These are phyloP conservation scores for Fallopia convolvulus DNA, from an alignment of 148 eudicot genomes.

Conservation along the genomic window DNA sequence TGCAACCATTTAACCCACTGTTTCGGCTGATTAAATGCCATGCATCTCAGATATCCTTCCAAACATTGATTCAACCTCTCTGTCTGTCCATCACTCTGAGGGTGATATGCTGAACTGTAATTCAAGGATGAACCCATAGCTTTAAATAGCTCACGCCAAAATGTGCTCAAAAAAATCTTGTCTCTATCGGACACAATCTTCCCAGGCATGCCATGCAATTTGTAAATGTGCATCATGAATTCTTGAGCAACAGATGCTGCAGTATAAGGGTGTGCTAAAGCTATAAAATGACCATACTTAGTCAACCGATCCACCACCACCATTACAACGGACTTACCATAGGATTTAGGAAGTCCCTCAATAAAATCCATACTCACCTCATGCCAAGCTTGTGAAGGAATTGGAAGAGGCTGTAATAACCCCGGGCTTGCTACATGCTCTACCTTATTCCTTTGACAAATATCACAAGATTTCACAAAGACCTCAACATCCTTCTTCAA, in stretches of 20 bases:
- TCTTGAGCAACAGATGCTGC: neutral
- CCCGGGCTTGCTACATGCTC: neutral
- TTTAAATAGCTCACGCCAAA: neutral
- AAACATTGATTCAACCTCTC: neutral
- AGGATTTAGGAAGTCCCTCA: neutral
- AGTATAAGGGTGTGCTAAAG: neutral
- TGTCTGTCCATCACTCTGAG: neutral
- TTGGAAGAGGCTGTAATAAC: neutral
- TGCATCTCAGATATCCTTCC: neutral
- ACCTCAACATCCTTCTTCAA: neutral
- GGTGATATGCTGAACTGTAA: neutral
- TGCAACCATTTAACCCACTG: neutral
- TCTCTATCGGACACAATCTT: neutral
- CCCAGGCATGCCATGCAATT: neutral
- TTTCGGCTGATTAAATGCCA: neutral
- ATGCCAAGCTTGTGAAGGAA: neutral
- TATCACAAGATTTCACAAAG: neutral
- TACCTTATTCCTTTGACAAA: neutral
- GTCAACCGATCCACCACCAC: neutral
- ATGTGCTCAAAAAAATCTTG: neutral
- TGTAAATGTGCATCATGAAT: neutral
- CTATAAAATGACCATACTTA: neutral
- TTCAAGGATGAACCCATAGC: neutral
- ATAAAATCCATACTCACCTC: neutral
- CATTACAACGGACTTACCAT: neutral